These are phyloP conservation scores for Suillus americanus DNA, from an alignment of 768 basidiomycete genomes.

Conservation along the genomic window DNA sequence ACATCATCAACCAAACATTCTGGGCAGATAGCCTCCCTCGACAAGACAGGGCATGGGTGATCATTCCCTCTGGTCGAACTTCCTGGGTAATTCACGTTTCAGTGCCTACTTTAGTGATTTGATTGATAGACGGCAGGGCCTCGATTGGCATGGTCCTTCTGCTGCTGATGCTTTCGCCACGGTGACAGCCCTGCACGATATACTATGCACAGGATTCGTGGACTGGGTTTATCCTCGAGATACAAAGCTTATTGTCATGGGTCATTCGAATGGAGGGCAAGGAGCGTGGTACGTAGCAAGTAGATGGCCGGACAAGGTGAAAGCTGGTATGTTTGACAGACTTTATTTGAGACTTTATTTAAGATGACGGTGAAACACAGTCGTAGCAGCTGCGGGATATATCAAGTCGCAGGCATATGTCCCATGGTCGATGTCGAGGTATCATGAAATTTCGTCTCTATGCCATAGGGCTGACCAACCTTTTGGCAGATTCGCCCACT, in stretches of 20 bases:
- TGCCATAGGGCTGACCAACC: background rate
- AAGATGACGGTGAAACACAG: conserved; percentile 30
- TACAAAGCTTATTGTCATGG: conserved; percentile 64
- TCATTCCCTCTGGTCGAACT: conserved; percentile 81
- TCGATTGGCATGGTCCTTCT: conserved; percentile 93
- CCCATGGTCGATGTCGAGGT: conserved; percentile 66
- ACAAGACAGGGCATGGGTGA: conserved; percentile 65
- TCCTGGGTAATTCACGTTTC: conserved; percentile 58
- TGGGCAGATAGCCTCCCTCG: conserved; percentile 66
- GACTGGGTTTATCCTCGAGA: conserved; percentile 38
- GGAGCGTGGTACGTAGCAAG: conserved; percentile 81
- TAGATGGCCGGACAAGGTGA: conserved; percentile 68
- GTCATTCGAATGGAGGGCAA: conserved; percentile 94
- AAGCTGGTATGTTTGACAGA: background rate
- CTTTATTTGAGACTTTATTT: background rate
- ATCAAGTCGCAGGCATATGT: conserved; percentile 89
- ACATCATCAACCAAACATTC: conserved; percentile 52
- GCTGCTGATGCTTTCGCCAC: conserved; percentile 65
- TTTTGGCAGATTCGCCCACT: conserved; percentile 60
- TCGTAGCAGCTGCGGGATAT: conserved; percentile 78
- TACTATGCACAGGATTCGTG: conserved; percentile 44
- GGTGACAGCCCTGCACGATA: conserved; percentile 52
- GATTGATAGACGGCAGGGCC: conserved; percentile 48
- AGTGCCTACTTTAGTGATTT: background rate
- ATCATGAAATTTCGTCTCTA: background rate